Evolutionary conservation across 306 rosid genomes (phyloP).

Genomic region (Vicia villosa): DNA sequence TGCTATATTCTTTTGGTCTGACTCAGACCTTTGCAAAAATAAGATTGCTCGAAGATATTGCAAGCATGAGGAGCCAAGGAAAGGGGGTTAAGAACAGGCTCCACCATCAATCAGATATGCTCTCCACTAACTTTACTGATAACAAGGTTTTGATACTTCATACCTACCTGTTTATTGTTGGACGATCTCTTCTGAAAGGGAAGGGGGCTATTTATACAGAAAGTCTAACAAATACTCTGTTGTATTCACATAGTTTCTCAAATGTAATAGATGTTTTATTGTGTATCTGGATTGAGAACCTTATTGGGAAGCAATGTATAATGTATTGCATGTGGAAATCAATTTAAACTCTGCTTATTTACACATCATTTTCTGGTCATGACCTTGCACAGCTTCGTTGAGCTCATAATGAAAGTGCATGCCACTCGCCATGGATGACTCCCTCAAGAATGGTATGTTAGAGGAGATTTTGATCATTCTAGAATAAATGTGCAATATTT

Average conservation of each 20-base stretch:
- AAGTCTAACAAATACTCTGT: constrained; percentile 1
- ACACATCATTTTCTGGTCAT: neutral
- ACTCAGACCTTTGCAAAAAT: constrained; percentile 22
- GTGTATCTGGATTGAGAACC: constrained; percentile 25
- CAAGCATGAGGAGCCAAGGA: constrained; percentile 29
- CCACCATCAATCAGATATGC: constrained; percentile 19
- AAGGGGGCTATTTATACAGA: neutral
- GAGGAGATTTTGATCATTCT: no score
- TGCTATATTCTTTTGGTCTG: constrained; percentile 27
- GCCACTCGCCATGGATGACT: no score
- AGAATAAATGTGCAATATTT: no score
- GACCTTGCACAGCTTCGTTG: no score
- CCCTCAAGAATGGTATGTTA: no score
- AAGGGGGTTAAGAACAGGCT: constrained; percentile 27
- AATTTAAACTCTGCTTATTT: neutral
- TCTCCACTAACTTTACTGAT: constrained; percentile 25
- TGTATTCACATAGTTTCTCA: neutral
- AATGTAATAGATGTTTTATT: constrained; percentile 25
- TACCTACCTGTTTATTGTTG: constrained; percentile 22
- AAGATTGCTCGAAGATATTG: constrained; percentile 30
- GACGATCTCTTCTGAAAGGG: constrained; percentile 5
- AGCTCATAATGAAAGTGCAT: no score
- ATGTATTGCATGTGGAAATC: neutral
- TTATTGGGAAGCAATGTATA: constrained; percentile 7
- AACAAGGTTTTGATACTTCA: constrained; percentile 8